These are phyloP conservation scores for Penicillium turbatum DNA, from an alignment of 495 filamentous ascomycete species.

Conservation along the genomic window DNA sequence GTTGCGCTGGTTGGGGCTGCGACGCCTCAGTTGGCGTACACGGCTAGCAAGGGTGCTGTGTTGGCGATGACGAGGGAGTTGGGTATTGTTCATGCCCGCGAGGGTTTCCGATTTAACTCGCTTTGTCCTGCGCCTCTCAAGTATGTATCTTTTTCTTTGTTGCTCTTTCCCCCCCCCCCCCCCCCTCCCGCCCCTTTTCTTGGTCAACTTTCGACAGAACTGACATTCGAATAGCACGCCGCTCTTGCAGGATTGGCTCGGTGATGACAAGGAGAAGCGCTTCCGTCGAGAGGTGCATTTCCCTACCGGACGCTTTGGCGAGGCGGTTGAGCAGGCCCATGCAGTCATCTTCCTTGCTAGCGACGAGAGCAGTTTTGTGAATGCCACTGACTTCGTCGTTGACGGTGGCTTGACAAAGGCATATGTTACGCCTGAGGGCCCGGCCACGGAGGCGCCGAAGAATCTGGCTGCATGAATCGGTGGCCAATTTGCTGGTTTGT, in stretches of 20 bases:
- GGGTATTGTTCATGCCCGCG: constrained; percentile 78
- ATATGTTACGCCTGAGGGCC: constrained; percentile 85
- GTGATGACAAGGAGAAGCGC: constrained; percentile 81
- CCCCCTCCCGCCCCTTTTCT: too few relatives aligned
- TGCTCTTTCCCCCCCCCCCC: background rate
- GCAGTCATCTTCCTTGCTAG: constrained; percentile 94
- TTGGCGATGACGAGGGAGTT: constrained; percentile 79
- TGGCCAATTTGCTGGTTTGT: background rate
- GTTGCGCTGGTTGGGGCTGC: constrained; percentile 89
- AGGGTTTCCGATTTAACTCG: constrained; percentile 83
- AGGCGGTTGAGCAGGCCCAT: constrained; percentile 91
- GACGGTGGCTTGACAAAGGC: constrained; percentile 93
- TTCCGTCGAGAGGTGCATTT: constrained; percentile 88
- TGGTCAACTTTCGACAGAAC: background rate
- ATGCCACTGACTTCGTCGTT: constrained; percentile 87
- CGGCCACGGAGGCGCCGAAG: constrained; percentile 59
- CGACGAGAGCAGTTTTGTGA: constrained; percentile 92
- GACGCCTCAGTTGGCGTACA: constrained; percentile 95
- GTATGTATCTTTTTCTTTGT: constrained; percentile 32
- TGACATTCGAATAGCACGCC: constrained; percentile 46
- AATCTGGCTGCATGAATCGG: constrained; percentile 45
- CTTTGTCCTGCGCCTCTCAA: constrained; percentile 93
- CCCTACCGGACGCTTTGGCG: constrained; percentile 87
- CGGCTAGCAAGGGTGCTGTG: constrained; percentile 91
- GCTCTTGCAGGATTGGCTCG: constrained; percentile 90